phyloP scores from a whole-genome alignment of 1,139 yeast genomes.

The Yamadazyma triangularis region DNA sequence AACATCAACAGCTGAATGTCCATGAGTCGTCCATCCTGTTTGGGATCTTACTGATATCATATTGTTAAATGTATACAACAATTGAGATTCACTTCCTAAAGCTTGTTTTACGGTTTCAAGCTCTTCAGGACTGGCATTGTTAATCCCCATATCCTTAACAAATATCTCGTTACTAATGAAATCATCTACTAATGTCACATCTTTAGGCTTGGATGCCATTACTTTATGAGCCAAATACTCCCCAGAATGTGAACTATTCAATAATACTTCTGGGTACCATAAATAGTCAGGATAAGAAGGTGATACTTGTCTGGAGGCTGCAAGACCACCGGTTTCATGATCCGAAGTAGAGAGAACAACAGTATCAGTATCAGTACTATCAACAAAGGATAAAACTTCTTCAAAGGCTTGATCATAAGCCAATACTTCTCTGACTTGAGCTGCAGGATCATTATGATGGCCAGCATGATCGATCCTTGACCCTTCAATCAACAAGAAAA shows the following conservation, averaged over 20 bases:
- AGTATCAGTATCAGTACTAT: slow-evolving; percentile 63
- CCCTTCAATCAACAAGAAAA: slow-evolving; percentile 79
- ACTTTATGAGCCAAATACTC: slow-evolving; percentile 50
- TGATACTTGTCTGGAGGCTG: slow-evolving; percentile 66
- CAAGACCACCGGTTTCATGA: slow-evolving; percentile 88
- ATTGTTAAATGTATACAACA: slow-evolving; percentile 41
- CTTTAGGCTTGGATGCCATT: slow-evolving; percentile 16
- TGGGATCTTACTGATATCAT: slow-evolving; percentile 68
- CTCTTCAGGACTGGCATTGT: slow-evolving; percentile 49
- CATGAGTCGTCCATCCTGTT: slow-evolving; percentile 86
- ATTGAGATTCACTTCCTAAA: slow-evolving; percentile 24
- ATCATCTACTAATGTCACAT: slow-evolving; percentile 20
- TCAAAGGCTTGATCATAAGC: slow-evolving; percentile 69
- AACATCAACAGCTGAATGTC: slow-evolving; percentile 88
- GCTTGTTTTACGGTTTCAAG: slow-evolving; percentile 28
- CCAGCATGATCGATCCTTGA: slow-evolving; percentile 92
- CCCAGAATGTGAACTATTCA: slow-evolving; percentile 66
- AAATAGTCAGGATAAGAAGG: slow-evolving; percentile 30
- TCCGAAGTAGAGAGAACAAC: slow-evolving; percentile 75
- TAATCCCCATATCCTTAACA: slow-evolving; percentile 55
- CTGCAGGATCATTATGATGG: slow-evolving; percentile 84
- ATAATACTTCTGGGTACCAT: slow-evolving; percentile 74
- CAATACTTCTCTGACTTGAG: slow-evolving; percentile 55
- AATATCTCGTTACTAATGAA: slow-evolving; percentile 43
- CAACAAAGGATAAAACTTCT: slow-evolving; percentile 64